Evolutionary conservation across 441 rosid species (phyloP).

Genomic region (Adansonia rubrostipa): DNA sequence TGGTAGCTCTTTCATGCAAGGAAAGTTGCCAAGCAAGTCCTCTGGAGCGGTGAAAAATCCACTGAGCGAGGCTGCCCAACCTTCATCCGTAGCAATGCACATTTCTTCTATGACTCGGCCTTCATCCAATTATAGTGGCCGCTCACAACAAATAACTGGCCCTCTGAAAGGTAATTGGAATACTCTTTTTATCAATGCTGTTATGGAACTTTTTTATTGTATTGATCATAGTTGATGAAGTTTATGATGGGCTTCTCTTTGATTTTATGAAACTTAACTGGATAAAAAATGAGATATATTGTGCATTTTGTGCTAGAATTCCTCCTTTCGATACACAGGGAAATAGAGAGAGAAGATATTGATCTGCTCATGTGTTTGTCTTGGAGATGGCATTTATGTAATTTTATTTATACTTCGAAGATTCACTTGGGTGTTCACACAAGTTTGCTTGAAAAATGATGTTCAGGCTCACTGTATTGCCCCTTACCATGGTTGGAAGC

Average conservation of each 20-base stretch:
- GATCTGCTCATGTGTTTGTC: neutral
- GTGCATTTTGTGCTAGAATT: neutral
- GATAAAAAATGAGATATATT: neutral
- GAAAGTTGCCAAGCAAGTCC: constrained; percentile 53
- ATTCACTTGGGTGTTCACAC: no score
- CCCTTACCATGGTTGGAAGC: neutral
- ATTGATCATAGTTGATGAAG: neutral
- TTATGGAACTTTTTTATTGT: neutral
- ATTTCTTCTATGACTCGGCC: constrained; percentile 72
- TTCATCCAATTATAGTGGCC: constrained; percentile 72
- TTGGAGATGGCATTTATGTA: neutral
- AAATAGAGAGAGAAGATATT: neutral
- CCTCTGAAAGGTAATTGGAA: constrained; percentile 65
- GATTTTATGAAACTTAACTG: neutral
- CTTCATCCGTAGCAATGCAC: constrained; percentile 53
- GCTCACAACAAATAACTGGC: constrained; percentile 66
- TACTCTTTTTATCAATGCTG: constrained; percentile 12
- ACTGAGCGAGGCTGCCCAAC: constrained; percentile 54
- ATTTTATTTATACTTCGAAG: neutral
- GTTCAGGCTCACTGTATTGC: neutral
- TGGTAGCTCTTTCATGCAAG: constrained; percentile 46
- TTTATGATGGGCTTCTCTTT: neutral
- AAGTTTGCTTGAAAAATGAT: neutral
- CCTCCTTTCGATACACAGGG: neutral
- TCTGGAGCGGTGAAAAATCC: constrained; percentile 62